Evolutionary conservation across 2,329 filamentous ascomycete species (phyloP).

Genomic region (Cladosporium austrohemisphaericum): DNA sequence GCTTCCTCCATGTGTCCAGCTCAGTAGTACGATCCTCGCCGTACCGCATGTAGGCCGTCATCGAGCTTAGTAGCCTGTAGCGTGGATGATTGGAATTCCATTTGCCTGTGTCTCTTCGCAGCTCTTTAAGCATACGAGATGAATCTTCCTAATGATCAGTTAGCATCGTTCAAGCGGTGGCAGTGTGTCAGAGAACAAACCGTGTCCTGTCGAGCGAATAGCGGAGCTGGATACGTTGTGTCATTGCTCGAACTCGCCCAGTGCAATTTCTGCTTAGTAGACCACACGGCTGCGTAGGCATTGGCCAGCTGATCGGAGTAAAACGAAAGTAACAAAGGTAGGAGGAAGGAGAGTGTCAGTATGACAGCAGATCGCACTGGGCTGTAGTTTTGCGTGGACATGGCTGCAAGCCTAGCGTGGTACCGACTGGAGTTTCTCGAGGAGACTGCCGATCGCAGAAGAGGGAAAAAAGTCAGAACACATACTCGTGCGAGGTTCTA

Average conservation of each 20-base stretch:
- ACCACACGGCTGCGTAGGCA: not conserved
- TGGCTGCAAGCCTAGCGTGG: not conserved
- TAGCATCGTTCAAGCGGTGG: not conserved
- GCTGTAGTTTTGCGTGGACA: not conserved
- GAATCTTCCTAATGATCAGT: not conserved
- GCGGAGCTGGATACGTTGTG: not conserved
- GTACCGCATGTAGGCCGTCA: conserved; percentile 65
- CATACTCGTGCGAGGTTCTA: not conserved
- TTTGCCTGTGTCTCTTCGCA: conserved; percentile 15
- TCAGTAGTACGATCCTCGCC: conserved; percentile 17
- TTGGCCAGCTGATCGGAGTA: conserved; percentile 1
- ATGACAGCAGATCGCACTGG: conserved; percentile 5
- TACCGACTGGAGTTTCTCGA: not conserved
- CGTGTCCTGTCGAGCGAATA: not conserved
- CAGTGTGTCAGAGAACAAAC: not conserved
- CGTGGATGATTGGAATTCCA: conserved; percentile 50
- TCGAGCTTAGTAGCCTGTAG: conserved; percentile 73
- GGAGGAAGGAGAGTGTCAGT: not conserved
- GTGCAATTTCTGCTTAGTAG: not conserved
- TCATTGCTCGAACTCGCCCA: not conserved
- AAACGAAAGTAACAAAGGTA: not conserved
- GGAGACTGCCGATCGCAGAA: too few relatives aligned
- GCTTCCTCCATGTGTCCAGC: conserved; percentile 17
- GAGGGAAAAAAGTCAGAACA: too few relatives aligned
- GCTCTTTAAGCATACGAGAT: conserved; percentile 12